A percentile compares a stretch with the other conserved stretches of the same genome.
These are phyloP conservation scores for Crucibulum laeve DNA, from an alignment of 768 basidiomycete genomes.

Conservation along the genomic window DNA sequence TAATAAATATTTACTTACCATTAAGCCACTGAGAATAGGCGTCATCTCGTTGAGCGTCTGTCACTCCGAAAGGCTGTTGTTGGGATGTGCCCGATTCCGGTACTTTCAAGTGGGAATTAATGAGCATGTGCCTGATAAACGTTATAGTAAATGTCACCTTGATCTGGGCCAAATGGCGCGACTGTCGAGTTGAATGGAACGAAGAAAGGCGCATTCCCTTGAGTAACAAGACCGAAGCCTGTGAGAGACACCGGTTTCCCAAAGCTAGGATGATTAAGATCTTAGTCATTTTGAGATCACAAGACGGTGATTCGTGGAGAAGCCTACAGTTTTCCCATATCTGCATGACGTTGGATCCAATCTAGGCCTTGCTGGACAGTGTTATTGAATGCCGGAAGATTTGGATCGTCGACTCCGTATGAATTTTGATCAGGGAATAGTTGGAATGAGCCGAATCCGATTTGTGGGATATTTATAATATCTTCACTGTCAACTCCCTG, in stretches of 20 bases:
- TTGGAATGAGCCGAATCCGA: conserved; percentile 58
- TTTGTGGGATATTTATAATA: conserved; percentile 49
- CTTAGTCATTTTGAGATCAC: neutral
- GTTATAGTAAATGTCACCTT: conserved; percentile 12
- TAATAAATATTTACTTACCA: conserved; percentile 26
- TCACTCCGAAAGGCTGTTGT: conserved; percentile 42
- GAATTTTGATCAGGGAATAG: conserved; percentile 66
- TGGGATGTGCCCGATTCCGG: neutral
- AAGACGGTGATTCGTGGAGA: too few relatives aligned
- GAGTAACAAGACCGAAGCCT: conserved; percentile 62
- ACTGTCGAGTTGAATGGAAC: conserved; percentile 57
- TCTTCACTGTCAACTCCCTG: conserved; percentile 66
- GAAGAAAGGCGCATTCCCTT: conserved; percentile 45
- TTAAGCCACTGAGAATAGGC: conserved; percentile 53
- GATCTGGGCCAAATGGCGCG: conserved; percentile 34
- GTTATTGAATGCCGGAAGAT: conserved; percentile 46
- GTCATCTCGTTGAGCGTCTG: conserved; percentile 44
- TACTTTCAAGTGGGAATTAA: neutral
- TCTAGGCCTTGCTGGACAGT: conserved; percentile 43
- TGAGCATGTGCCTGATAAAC: neutral
- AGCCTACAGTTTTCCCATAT: conserved; percentile 38
- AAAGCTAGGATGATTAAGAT: conserved; percentile 27
- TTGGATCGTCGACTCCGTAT: conserved; percentile 46
- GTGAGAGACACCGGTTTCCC: conserved; percentile 52
- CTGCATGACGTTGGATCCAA: conserved; percentile 53